phyloP scores from a whole-genome alignment of 1,284 basidiomycete genomes.

The Testicularia cyperi region DNA sequence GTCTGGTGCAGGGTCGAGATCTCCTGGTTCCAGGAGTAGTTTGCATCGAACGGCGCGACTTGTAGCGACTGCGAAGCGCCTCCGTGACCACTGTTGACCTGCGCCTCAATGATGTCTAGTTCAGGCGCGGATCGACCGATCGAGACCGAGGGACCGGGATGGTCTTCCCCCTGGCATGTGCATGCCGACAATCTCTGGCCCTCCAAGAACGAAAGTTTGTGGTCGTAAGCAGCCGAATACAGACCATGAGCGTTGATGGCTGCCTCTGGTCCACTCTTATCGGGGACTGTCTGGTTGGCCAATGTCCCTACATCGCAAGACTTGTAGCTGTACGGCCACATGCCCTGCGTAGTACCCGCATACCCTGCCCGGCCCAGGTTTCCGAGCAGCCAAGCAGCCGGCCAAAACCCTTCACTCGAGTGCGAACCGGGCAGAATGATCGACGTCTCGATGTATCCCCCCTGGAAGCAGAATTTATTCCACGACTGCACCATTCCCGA shows the following conservation, averaged over 20 bases:
- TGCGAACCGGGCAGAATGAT: slow-evolving; percentile 36
- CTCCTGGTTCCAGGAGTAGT: slow-evolving; percentile 39
- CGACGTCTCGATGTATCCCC: slow-evolving; percentile 44
- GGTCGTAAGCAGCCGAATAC: slow-evolving; percentile 1
- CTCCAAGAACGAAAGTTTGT: slow-evolving; percentile 23
- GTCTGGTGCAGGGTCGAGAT: slow-evolving; percentile 8
- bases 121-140: slow-evolving; percentile 56
- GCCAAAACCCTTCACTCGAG: slow-evolving; percentile 62
- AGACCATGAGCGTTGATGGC: slow-evolving; percentile 14
- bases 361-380: slow-evolving; percentile 52
- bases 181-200: slow-evolving; percentile 41
- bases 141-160: slow-evolving; percentile 14
- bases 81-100: slow-evolving; percentile 44
- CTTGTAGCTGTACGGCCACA: slow-evolving; percentile 60
- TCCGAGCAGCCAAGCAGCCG: slow-evolving; percentile 51
- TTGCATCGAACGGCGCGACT: slow-evolving; percentile 56
- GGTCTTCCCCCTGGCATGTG: slow-evolving; percentile 47
- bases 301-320: slow-evolving; percentile 53
- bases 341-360: slow-evolving; percentile 50
- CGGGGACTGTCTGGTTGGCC: slow-evolving; percentile 39
- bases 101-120: slow-evolving; percentile 59
- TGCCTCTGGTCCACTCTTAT: slow-evolving; percentile 24
- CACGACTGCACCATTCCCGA: slow-evolving; percentile 52
- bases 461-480: slow-evolving; percentile 57
- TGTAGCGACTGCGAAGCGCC: slow-evolving; percentile 52